phyloP scores from a whole-genome alignment of 306 rosid genomes.

The Cucumis cinereus region DNA sequence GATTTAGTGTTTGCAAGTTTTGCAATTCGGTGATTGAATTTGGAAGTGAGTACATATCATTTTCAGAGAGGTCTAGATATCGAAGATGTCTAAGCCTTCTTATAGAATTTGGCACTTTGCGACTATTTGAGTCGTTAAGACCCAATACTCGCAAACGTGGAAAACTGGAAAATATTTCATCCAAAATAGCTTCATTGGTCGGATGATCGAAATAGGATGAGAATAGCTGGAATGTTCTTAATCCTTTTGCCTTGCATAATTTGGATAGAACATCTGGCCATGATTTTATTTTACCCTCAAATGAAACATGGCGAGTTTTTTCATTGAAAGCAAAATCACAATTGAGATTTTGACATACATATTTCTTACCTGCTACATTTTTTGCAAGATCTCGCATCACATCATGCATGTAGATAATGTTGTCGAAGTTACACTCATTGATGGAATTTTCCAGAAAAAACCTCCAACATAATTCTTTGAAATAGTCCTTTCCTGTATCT shows the following conservation, averaged over 20 bases:
- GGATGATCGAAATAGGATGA: too few relatives aligned
- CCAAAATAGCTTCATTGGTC: too few relatives aligned
- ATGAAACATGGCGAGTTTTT: not conserved
- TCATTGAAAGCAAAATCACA: not conserved
- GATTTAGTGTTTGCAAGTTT: not conserved
- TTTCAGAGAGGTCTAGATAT: not conserved
- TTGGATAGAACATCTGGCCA: not conserved
- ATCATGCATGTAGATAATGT: constrained; percentile 17
- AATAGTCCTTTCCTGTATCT: constrained; percentile 20
- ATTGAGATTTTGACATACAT: constrained; percentile 1
- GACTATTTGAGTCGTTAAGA: not conserved
- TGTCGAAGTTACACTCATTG: not conserved
- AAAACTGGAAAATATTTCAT: not conserved
- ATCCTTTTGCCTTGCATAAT: not conserved
- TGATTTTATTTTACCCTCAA: not conserved
- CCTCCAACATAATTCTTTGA: constrained; percentile 21
- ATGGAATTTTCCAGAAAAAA: constrained; percentile 23
- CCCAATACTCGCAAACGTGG: constrained; percentile 15
- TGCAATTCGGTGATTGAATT: not conserved
- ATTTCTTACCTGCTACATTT: constrained; percentile 18
- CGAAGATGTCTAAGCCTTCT: not conserved
- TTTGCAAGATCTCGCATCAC: constrained; percentile 31
- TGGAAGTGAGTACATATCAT: not conserved
- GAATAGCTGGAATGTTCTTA: not conserved
- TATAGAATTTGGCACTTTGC: not conserved